A percentile compares a stretch with the other conserved stretches of the same genome.
Evolutionary conservation across 1,139 yeast genomes (phyloP).

Genomic region (Magnusiomyces suaveolens): DNA sequence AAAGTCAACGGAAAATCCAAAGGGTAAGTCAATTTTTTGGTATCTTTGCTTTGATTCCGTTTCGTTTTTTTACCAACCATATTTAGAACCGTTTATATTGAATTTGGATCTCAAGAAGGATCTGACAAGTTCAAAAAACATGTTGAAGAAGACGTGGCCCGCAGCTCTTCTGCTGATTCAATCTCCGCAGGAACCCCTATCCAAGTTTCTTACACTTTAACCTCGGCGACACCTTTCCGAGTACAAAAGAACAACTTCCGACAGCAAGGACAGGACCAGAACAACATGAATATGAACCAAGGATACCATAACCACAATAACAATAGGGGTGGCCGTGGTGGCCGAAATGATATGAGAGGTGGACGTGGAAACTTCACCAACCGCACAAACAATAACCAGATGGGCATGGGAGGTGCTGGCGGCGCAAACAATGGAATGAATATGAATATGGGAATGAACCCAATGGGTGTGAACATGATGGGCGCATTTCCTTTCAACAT

Average conservation of each 20-base stretch:
- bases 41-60: neutral
- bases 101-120: conserved; percentile 15
- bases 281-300: conserved; percentile 7
- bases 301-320: conserved; percentile 2
- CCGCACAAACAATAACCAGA: conserved; percentile 7
- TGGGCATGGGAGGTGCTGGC: conserved; percentile 13
- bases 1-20: conserved; percentile 30
- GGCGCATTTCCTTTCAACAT: conserved; percentile 11
- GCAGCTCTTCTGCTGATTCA: conserved; percentile 3
- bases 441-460: conserved; percentile 15
- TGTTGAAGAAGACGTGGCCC: conserved; percentile 7
- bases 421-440: conserved; percentile 4
- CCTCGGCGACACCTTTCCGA: conserved; percentile 19
- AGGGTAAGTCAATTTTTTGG: conserved; percentile 19
- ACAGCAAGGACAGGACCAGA: neutral
- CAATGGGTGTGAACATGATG: conserved; percentile 17
- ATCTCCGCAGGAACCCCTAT: conserved; percentile 6
- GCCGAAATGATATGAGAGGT: conserved; percentile 6
- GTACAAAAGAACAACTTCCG: conserved; percentile 18
- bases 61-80: neutral
- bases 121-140: conserved; percentile 15
- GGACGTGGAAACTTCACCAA: conserved; percentile 11
- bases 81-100: conserved; percentile 17
- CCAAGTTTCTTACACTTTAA: conserved; percentile 12
- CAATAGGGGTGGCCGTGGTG: conserved; percentile 11